Evolutionary conservation across 352 stramenopile species (phyloP), one percentile per base, ranked within the genome.

Genomic region (Phytophthora palmivora): DNA sequence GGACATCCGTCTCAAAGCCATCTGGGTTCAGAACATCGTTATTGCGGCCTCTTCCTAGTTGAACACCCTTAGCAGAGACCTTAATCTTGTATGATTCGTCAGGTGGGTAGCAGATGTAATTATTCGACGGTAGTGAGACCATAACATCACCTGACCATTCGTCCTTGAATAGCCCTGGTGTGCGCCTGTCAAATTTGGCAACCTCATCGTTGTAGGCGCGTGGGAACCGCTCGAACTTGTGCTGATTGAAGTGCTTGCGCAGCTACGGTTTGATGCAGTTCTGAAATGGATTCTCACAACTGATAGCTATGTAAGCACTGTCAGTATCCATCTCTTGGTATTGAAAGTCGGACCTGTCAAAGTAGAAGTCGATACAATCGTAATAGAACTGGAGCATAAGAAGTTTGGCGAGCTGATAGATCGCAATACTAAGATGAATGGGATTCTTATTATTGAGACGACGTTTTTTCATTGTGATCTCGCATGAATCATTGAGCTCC

Each of bases 341-440:
- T 14, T 60, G 11, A 8, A 60, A 60, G 18, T 60, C 28, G 36
- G 43, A 50, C 0, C 45, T 28, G 12, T 52, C 30, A 16, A 52
- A 52, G 30, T 52, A 52, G 30, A 42, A 52, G 11, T 52, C 45
- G 4, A 52, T 52, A n/a, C 43, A 50, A 8, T 62, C 54, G 14
- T 48, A 62, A 24, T 54, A 55, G 18, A 62, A 54, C 53, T 54
- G 34, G 26, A 54, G 54, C 54, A 62, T 56, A 8, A 33, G 47
- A 24, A 56, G 19, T 6, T 56, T 56, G 18, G 47, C 47, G 8
- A 55, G 34, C 33, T 55, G 47, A 16, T 55, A 55, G 33, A 56
- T 37, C 7, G 47, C 47, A 45, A 56, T 56, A 0, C 33, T 45
- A 0, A 56, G 19, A 37, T 56, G 47, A 14, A 56, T 56, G 2